Percentiles rank a stretch among this genome's conserved stretches.
Conservation (phyloP, 768 basidiomycete species). For the Podaxis sp. region DNA sequence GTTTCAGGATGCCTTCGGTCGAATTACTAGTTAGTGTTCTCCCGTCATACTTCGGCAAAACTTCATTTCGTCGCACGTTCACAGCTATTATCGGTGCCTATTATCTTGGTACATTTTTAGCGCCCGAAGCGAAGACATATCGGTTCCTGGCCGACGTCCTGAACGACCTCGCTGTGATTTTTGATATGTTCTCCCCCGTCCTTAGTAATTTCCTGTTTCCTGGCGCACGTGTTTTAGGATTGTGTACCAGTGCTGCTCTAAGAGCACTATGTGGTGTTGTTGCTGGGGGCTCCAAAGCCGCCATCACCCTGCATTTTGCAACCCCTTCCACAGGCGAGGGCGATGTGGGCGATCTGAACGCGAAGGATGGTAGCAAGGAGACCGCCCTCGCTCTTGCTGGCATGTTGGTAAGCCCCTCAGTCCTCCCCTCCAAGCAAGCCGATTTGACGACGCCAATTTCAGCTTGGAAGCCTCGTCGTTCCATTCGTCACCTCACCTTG, state of each 20-base stretch:
- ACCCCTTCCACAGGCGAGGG: slow-evolving; percentile 45
- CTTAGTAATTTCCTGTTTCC: slow-evolving; percentile 37
- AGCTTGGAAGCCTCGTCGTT: slow-evolving; percentile 61
- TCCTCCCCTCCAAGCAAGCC: background rate
- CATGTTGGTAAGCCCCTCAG: slow-evolving; percentile 47
- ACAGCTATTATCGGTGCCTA: slow-evolving; percentile 62
- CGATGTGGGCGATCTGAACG: slow-evolving; percentile 67
- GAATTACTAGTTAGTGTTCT: slow-evolving; percentile 51
- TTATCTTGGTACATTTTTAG: slow-evolving; percentile 57
- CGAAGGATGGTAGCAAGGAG: slow-evolving; percentile 70
- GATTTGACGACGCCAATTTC: background rate
- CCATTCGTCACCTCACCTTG: slow-evolving; percentile 45
- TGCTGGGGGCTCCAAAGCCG: slow-evolving; percentile 67
- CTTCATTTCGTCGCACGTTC: background rate
- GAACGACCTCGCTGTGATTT: slow-evolving; percentile 55
- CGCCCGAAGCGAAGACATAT: slow-evolving; percentile 68
- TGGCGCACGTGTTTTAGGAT: slow-evolving; percentile 38
- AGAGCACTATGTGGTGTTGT: slow-evolving; percentile 59
- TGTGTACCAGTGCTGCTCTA: slow-evolving; percentile 57
- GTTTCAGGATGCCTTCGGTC: slow-evolving; percentile 60
- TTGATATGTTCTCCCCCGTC: slow-evolving; percentile 58
- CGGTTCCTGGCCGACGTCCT: slow-evolving; percentile 63
- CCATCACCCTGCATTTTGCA: slow-evolving; percentile 64
- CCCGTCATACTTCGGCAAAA: background rate
- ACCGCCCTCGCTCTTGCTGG: slow-evolving; percentile 64